phyloP scores from a whole-genome alignment of 352 stramenopile genomes.

The Phytophthora cactorum region DNA sequence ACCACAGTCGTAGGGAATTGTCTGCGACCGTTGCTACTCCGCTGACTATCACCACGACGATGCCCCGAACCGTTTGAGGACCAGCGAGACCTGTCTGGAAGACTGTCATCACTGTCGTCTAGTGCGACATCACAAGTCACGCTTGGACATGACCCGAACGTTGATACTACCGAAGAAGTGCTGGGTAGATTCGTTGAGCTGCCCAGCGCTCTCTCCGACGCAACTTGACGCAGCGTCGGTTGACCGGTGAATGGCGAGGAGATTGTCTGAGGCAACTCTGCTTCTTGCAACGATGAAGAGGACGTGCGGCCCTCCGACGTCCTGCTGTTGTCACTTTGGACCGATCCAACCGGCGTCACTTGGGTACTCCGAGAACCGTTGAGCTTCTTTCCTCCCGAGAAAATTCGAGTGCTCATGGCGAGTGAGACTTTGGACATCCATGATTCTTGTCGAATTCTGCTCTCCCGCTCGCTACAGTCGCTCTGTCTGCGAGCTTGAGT shows the following conservation, averaged over 20 bases:
- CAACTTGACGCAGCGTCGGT: slow-evolving; percentile 9
- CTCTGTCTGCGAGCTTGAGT: slow-evolving; percentile 28
- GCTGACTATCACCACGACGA: slow-evolving; percentile 6
- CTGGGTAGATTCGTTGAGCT: slow-evolving; percentile 3
- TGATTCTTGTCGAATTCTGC: slow-evolving; percentile 45
- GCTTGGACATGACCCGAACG: slow-evolving; percentile 33
- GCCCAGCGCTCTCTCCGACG: slow-evolving; percentile 13
- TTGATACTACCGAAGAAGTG: slow-evolving; percentile 6
- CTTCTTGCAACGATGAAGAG: slow-evolving; percentile 16
- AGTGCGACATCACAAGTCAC: slow-evolving; percentile 44
- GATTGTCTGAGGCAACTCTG: background rate
- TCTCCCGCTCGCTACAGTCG: slow-evolving; percentile 26
- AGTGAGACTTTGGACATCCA: slow-evolving; percentile 73
- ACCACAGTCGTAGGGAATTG: background rate
- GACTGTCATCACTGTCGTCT: slow-evolving; percentile 24
- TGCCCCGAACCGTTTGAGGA: slow-evolving; percentile 1
- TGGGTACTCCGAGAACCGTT: slow-evolving; percentile 63
- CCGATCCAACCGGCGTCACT: slow-evolving; percentile 51
- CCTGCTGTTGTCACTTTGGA: slow-evolving; percentile 15
- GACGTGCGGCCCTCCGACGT: slow-evolving; percentile 8
- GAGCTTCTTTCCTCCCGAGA: slow-evolving; percentile 53
- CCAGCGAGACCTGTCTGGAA: slow-evolving; percentile 6
- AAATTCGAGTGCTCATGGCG: slow-evolving; percentile 70
- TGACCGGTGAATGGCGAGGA: background rate
- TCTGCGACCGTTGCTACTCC: background rate